Base-by-base conservation (phyloP, 2,329 filamentous ascomycete genomes). In the Dactylellina leptospora region DNA sequence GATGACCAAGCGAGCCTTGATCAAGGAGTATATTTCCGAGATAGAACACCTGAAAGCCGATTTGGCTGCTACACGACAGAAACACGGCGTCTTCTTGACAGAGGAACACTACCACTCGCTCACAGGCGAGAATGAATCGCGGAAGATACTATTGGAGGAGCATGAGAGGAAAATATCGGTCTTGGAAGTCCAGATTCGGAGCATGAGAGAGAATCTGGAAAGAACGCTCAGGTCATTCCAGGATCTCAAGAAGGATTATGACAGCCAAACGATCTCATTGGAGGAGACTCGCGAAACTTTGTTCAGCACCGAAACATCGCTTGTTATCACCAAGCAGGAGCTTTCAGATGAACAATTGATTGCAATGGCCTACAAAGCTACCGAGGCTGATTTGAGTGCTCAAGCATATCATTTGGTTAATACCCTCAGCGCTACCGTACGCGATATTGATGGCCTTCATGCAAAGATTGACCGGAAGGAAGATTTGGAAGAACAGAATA, bases 31-130 rank as follows among this genome's bases (percentile, higher is more conserved):
- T 75, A 95, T 93, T 0, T 83, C 85, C 22, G 95, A 99, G 78
- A 97, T 99, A 55, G 92, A 99, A 79, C 95, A 92, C 78, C 83
- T 99, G 33, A 97, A 96, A 82, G 91, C 90, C 75, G 95, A 99
- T 78, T 84, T 99, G 11, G 96, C 97, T 74, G 90, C 92, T 2
- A 96, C 95, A 4, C 85, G 95, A 22, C 92, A 96, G 78, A 88
- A 95, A 36, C 97, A 97, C 78, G 95, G 95, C 58, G 93, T 99
- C 1, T 97, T 97, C 78, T 84, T 99, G 30, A 90, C 93, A 0
- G 90, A 91, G 63, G 92, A 96, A 68, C 86, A 86, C 13, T 97
- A 92, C 77, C 93, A 97, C 78, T 91, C 96, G 76, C 90, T 99
- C 81, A 93, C 88, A 0, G 90, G 91, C 3, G 89, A 96, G 79